These are phyloP conservation scores for Opeltia flavorubescens DNA, from an alignment of 495 filamentous ascomycete genomes.

Conservation along the genomic window DNA sequence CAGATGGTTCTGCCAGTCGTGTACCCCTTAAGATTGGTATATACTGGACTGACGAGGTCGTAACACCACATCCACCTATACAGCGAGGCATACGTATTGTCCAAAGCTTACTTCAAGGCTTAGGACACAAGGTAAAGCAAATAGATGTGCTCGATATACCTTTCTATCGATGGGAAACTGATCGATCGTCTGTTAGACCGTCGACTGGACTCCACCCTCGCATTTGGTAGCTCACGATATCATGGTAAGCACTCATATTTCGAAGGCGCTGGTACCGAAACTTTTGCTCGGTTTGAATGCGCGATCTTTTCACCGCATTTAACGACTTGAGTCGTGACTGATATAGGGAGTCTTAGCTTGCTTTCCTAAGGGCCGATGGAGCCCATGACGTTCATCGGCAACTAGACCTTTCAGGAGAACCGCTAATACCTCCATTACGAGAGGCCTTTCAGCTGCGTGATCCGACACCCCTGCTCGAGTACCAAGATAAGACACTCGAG, in stretches of 20 bases:
- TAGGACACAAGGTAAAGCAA: constrained; percentile 34
- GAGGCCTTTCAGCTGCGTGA: constrained; percentile 19
- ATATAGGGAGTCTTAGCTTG: not conserved
- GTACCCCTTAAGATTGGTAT: constrained; percentile 34
- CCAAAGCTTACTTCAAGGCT: constrained; percentile 28
- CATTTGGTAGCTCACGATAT: constrained; percentile 23
- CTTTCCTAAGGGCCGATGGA: constrained; percentile 25
- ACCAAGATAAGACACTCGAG: constrained; percentile 8
- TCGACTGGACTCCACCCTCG: constrained; percentile 49
- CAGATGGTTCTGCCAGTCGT: constrained; percentile 5
- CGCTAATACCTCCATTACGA: constrained; percentile 22
- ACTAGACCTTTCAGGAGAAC: constrained; percentile 29
- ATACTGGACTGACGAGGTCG: constrained; percentile 33
- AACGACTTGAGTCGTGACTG: no score
- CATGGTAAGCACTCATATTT: constrained; percentile 18
- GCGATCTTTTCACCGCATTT: no score
- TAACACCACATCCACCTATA: constrained; percentile 36
- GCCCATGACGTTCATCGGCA: constrained; percentile 24
- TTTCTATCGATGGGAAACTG: not conserved
- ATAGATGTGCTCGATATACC: not conserved
- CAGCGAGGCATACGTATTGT: constrained; percentile 36
- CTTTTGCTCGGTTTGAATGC: no score
- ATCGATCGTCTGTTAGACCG: constrained; percentile 18
- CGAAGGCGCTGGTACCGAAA: no score
- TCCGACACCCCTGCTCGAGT: constrained; percentile 14